A percentile compares a stretch with the other conserved stretches of the same genome.
These are phyloP conservation scores for Penicillium italicum DNA, from an alignment of 2,329 filamentous ascomycete genomes.

Conservation along the genomic window DNA sequence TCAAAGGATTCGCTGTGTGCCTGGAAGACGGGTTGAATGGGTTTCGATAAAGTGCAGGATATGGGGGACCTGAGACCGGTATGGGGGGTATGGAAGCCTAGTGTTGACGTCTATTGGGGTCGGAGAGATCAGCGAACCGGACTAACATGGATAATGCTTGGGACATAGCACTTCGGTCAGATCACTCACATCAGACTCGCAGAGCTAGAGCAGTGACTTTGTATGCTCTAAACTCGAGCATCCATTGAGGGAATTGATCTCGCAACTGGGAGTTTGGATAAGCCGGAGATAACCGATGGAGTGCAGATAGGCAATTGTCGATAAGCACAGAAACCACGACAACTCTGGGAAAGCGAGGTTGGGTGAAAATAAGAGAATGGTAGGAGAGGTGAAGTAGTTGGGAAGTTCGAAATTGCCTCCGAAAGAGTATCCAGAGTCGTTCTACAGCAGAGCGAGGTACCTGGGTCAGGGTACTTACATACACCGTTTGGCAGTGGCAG, in stretches of 20 bases:
- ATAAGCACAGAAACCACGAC: slow-evolving; percentile 8
- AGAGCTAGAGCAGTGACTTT: slow-evolving; percentile 8
- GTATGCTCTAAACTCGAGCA: slow-evolving; percentile 7
- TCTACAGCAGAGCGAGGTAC: slow-evolving; percentile 15
- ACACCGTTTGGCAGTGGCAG: slow-evolving; percentile 11
- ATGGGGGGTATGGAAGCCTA: slow-evolving; percentile 12
- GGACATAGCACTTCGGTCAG: neutral
- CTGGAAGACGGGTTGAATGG: neutral
- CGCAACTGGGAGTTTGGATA: slow-evolving; percentile 23
- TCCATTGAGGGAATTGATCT: slow-evolving; percentile 16
- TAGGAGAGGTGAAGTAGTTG: slow-evolving; percentile 10
- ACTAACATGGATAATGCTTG: neutral
- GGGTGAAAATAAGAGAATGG: neutral
- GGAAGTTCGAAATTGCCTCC: slow-evolving; percentile 20
- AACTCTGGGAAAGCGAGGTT: neutral
- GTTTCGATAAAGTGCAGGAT: slow-evolving; percentile 10
- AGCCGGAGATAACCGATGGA: slow-evolving; percentile 32
- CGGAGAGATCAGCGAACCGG: slow-evolving; percentile 5
- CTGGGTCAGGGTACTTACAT: slow-evolving; percentile 16
- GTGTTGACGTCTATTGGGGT: slow-evolving; percentile 7
- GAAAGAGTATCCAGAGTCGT: slow-evolving; percentile 6
- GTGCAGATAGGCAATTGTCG: slow-evolving; percentile 24
- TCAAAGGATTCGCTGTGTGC: neutral
- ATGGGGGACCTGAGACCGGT: slow-evolving; percentile 22
- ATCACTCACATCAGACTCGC: slow-evolving; percentile 7